phyloP scores from a whole-genome alignment of 2,329 filamentous ascomycete genomes.

The Sarocladium brachiariae region DNA sequence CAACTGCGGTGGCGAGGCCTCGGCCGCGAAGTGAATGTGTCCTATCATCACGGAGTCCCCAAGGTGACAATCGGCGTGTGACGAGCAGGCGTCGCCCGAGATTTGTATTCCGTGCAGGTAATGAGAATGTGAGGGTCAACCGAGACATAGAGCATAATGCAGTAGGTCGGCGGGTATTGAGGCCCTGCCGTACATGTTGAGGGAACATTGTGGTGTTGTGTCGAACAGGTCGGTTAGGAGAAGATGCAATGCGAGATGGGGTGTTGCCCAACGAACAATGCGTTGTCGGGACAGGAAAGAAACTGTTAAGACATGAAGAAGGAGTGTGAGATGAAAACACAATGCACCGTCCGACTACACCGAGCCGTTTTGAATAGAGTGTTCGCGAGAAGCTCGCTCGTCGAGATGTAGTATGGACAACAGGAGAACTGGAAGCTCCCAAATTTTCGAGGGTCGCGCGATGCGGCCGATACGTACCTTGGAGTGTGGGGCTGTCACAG shows the following conservation, averaged over 20 bases:
- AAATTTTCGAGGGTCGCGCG: slow-evolving; percentile 11
- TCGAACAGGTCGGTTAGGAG: not conserved
- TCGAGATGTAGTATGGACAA: not conserved
- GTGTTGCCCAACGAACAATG: slow-evolving; percentile 9
- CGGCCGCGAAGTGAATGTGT: slow-evolving; percentile 20
- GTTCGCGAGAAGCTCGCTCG: not conserved
- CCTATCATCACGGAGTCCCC: slow-evolving; percentile 17
- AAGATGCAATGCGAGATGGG: not conserved
- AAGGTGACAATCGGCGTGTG: slow-evolving; percentile 22
- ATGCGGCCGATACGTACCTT: slow-evolving; percentile 5
- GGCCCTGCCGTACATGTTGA: slow-evolving; percentile 10
- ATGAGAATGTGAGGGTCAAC: not conserved
- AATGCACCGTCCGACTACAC: not conserved
- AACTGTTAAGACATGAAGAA: slow-evolving; percentile 6
- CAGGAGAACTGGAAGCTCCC: slow-evolving; percentile 11
- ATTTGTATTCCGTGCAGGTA: slow-evolving; percentile 10
- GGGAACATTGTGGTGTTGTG: slow-evolving; percentile 10
- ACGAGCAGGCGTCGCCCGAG: slow-evolving; percentile 20
- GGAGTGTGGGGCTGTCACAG: not conserved
- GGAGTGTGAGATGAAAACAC: not conserved
- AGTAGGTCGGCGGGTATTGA: not conserved
- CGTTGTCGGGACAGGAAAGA: slow-evolving; percentile 5
- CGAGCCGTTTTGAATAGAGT: not conserved
- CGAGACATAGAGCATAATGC: not conserved
- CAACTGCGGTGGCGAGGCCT: slow-evolving; percentile 34